Conservation (phyloP, 257 asterid genomes). For the Nicotiana tabacum region DNA sequence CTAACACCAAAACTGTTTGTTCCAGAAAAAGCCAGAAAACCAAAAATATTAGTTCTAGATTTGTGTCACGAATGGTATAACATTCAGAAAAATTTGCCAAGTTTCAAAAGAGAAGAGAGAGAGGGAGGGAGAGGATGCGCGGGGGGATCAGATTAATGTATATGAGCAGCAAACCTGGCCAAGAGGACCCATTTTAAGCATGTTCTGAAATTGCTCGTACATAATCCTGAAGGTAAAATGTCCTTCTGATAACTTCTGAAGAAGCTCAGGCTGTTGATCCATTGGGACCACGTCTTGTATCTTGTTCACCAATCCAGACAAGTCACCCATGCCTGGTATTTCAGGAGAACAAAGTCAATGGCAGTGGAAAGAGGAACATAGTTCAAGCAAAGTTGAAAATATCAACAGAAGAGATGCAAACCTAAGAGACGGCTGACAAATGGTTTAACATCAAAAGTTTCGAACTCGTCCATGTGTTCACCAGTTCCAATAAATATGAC, state of each 20-base stretch:
- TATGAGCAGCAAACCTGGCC: conserved; percentile 61
- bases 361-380: neutral
- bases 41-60: neutral
- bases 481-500: conserved; percentile 92
- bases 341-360: conserved; percentile 3
- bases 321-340: conserved; percentile 84
- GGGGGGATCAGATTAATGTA: neutral
- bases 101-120: neutral
- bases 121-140: neutral
- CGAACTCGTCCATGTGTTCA: conserved; percentile 98
- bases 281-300: conserved; percentile 92
- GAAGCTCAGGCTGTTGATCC: conserved; percentile 99
- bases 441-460: conserved; percentile 93
- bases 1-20: neutral
- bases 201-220: conserved; percentile 88
- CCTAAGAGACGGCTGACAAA: conserved; percentile 98
- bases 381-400: neutral
- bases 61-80: neutral
- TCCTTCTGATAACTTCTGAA: conserved; percentile 93
- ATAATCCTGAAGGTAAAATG: conserved; percentile 82
- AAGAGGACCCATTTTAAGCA: conserved; percentile 92
- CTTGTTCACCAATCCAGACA: conserved; percentile 98
- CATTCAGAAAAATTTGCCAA: neutral
- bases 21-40: neutral
- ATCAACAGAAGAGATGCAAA: conserved; percentile 22